A percentile compares a stretch with the other conserved stretches of the same genome.
These are phyloP conservation scores for Sporothrix sp. DNA, from an alignment of 2,329 filamentous ascomycete species.

Conservation along the genomic window DNA sequence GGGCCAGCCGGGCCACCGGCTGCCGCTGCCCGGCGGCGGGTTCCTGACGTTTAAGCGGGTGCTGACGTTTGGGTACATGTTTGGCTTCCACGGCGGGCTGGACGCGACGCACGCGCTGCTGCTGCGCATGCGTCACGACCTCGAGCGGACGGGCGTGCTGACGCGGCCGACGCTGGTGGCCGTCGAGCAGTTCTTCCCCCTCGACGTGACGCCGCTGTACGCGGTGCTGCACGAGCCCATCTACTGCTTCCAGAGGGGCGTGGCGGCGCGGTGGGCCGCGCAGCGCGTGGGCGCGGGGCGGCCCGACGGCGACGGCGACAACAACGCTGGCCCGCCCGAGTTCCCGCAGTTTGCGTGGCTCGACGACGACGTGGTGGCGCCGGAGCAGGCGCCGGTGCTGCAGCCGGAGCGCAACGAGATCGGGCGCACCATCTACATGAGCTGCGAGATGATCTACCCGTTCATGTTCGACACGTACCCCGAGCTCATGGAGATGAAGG, in stretches of 20 bases:
- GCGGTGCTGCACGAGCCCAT: constrained; percentile 79
- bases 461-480: constrained; percentile 74
- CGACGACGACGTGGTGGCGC: constrained; percentile 20
- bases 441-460: constrained; percentile 86
- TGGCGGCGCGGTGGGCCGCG: constrained; percentile 66
- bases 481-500: constrained; percentile 60
- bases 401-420: background rate
- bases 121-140: constrained; percentile 58
- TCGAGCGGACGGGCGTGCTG: constrained; percentile 66
- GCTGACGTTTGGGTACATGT: constrained; percentile 64
- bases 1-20: constrained; percentile 38
- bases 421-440: constrained; percentile 47
- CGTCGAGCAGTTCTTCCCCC: constrained; percentile 57
- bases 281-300: constrained; percentile 46
- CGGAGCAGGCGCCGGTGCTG: constrained; percentile 24
- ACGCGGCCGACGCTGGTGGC: constrained; percentile 59
- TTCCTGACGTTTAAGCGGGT: constrained; percentile 63
- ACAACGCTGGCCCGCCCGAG: constrained; percentile 10
- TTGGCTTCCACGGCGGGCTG: constrained; percentile 71
- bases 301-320: background rate
- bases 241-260: constrained; percentile 61
- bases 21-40: constrained; percentile 63
- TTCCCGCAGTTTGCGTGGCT: constrained; percentile 44
- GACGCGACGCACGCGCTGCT: constrained; percentile 67
- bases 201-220: constrained; percentile 74